Conservation (phyloP, 2,329 filamentous ascomycete genomes). For the Aspergillus sp. region DNA sequence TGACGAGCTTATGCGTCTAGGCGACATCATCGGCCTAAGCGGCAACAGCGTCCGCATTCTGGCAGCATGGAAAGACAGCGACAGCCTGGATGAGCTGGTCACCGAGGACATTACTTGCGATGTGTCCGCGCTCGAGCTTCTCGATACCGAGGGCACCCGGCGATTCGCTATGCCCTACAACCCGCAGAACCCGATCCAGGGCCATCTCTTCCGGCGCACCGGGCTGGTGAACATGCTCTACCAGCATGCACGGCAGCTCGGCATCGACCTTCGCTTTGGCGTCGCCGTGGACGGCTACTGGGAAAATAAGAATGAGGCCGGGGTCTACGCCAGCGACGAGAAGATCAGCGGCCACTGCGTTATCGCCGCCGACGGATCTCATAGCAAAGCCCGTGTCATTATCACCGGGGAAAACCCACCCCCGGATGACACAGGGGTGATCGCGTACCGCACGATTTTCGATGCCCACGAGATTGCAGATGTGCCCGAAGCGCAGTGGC, state of each 20-base stretch:
- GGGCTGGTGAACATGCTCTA: not conserved
- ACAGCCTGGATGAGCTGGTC: not conserved
- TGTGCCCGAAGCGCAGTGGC: not conserved
- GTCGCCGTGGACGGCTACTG: not conserved
- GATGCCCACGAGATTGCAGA: not conserved
- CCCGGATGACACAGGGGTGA: not conserved
- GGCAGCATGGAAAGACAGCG: not conserved
- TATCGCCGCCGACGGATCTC: constrained; percentile 1
- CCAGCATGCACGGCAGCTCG: not conserved
- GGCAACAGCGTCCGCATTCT: not conserved
- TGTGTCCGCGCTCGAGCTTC: not conserved
- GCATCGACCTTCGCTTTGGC: constrained; percentile 3
- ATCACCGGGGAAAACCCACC: not conserved
- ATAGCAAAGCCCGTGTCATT: not conserved
- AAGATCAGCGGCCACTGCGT: constrained; percentile 4
- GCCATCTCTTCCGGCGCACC: not conserved
- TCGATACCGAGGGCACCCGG: not conserved
- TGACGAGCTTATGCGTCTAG: not conserved
- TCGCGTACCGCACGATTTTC: not conserved
- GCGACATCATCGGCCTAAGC: not conserved
- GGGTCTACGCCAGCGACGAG: not conserved
- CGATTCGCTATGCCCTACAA: not conserved
- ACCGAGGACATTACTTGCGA: not conserved
- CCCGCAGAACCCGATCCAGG: not conserved
- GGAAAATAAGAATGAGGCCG: constrained; percentile 3